Evolutionary conservation across 805 yeast species (phyloP).

Genomic region (Pichia rugopelliculosa): DNA sequence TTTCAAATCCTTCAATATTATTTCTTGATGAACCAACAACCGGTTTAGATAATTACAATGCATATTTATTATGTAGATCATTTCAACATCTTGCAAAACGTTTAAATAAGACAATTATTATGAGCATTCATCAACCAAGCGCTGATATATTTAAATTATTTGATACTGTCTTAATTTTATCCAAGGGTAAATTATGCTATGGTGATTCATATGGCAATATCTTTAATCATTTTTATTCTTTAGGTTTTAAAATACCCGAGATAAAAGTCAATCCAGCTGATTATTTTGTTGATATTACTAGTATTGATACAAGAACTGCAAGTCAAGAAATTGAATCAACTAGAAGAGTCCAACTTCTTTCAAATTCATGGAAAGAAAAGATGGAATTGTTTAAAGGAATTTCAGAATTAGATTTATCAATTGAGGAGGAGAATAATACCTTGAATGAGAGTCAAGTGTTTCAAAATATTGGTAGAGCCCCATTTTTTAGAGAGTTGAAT

Average conservation of each 20-base stretch:
- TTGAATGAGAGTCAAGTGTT: slow-evolving; percentile 8
- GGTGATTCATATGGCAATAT: slow-evolving; percentile 38
- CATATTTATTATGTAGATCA: slow-evolving; percentile 54
- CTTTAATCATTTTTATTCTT: slow-evolving; percentile 39
- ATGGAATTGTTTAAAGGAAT: slow-evolving; percentile 12
- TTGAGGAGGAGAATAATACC: neutral
- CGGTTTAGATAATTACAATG: slow-evolving; percentile 75
- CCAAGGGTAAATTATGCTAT: slow-evolving; percentile 48
- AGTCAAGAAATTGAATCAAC: slow-evolving; percentile 30
- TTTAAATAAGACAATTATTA: slow-evolving; percentile 59
- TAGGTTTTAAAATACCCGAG: slow-evolving; percentile 40
- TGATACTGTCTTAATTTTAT: slow-evolving; percentile 59
- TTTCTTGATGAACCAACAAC: slow-evolving; percentile 88
- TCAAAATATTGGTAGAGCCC: slow-evolving; percentile 30
- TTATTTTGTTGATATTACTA: slow-evolving; percentile 47
- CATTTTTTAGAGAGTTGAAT: slow-evolving; percentile 34
- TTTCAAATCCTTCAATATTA: slow-evolving; percentile 67
- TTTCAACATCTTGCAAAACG: slow-evolving; percentile 47
- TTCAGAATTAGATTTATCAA: neutral
- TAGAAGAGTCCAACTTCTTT: slow-evolving; percentile 29
- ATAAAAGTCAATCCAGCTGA: slow-evolving; percentile 53
- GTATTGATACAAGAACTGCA: slow-evolving; percentile 42
- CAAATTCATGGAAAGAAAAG: slow-evolving; percentile 31
- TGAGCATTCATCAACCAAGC: slow-evolving; percentile 81
- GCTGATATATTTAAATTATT: slow-evolving; percentile 64